Base-by-base conservation (phyloP, 2,329 filamentous ascomycete genomes). In the Pyrenophora graminea region DNA sequence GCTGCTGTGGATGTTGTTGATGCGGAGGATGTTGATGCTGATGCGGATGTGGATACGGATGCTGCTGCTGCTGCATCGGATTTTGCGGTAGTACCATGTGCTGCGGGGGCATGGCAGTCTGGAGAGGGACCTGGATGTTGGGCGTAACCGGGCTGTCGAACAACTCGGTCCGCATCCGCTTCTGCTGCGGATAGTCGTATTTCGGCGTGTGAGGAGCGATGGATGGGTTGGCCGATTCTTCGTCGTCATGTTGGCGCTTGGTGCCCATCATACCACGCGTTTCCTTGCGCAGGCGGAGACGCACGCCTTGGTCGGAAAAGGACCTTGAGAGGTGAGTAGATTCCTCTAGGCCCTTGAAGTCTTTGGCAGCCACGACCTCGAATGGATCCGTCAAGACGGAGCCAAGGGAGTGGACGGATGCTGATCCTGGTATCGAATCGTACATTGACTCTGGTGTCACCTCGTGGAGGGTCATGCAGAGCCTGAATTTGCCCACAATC, bases 261-360 rank as follows among this genome's bases (percentile, higher is more conserved):
- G 53, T 61, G 19, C 61, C 61, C 55, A 66, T 65, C 51, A 66
- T 62, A 10, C 64, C 61, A 32, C 89, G 81, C 38, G 89, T 88
- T 71, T 96, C 91, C 70, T 96, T 96, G 47, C 91, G 85, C 39
- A 96, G 80, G 45, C 91, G 82, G 27, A 96, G 77, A 44, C 90
- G 86, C 12, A 96, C 89, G 7, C 91, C 91, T 69, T 96, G 91
- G 63, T 96, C 91, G 58, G 88, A 89, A 71, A 96, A 93, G 0
- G 88, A 86, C 44, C 90, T 82, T 1, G 91, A 94, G 37, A 96
- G 76, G 60, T 86, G 85, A 0, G 90, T 94, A 1, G 90, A 95
- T 71, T 93, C 89, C 39, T 84, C 80, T 83, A 94, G 87, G 30
- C 91, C 89, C 9, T 86, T 86, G 67, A 90, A 94, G 47, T 85